Percentiles rank a stretch among this genome's conserved stretches.
phyloP scores from a whole-genome alignment of 2,329 filamentous ascomycete species.

The Dactylonectria estremocensis region DNA sequence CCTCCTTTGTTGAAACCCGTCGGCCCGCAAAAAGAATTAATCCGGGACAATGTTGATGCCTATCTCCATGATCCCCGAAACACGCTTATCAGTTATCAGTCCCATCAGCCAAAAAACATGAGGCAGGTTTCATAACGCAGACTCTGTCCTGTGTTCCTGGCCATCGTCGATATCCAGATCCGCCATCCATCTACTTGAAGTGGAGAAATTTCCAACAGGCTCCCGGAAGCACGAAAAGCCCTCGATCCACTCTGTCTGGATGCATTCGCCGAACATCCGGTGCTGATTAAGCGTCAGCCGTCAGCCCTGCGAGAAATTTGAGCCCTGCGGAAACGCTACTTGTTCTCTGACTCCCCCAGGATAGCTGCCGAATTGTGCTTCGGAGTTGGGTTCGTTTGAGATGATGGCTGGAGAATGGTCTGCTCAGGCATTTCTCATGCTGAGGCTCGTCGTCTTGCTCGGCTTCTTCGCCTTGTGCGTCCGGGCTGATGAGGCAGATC shows the following conservation, averaged over 20 bases:
- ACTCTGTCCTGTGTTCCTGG: too few species aligned
- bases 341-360: background rate
- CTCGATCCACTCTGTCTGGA: background rate
- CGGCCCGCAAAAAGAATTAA: too few species aligned
- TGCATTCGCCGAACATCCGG: background rate
- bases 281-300: background rate
- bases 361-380: background rate
- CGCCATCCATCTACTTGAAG: background rate
- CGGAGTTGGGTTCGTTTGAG: conserved; percentile 9
- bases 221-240: background rate
- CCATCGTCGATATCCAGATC: too few species aligned
- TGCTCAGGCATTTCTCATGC: conserved; percentile 12
- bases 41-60: too few species aligned
- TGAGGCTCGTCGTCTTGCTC: background rate
- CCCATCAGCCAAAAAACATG: too few species aligned
- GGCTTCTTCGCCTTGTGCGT: conserved; percentile 13
- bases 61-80: too few species aligned
- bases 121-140: too few species aligned
- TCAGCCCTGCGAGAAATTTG: background rate
- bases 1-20: too few species aligned
- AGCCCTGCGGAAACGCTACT: background rate
- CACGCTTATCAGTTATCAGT: too few species aligned
- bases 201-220: background rate
- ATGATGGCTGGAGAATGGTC: conserved; percentile 21
- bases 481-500: conserved; percentile 29